A percentile compares a stretch with the other conserved stretches of the same genome.
phyloP scores from a whole-genome alignment of 495 filamentous ascomycete species.

The Neurospora sp. region DNA sequence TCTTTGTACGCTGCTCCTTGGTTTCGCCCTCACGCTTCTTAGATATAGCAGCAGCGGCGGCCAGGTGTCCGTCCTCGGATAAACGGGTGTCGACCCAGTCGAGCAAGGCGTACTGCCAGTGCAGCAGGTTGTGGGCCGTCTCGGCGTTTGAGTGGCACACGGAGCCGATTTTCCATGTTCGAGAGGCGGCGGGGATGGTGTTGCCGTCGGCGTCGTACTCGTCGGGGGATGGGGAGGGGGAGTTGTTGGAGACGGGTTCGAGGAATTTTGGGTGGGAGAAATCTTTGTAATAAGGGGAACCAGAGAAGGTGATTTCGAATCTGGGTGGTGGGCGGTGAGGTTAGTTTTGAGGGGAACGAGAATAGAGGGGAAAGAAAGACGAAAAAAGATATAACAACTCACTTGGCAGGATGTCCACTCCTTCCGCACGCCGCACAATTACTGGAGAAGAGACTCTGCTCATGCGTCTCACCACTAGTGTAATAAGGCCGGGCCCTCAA shows the following conservation, averaged over 20 bases:
- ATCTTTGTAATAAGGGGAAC: slow-evolving; percentile 58
- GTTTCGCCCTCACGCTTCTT: slow-evolving; percentile 10
- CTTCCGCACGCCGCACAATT: slow-evolving; percentile 73
- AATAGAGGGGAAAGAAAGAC: neutral
- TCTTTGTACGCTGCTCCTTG: slow-evolving; percentile 33
- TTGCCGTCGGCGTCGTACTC: slow-evolving; percentile 29
- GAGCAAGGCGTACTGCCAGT: slow-evolving; percentile 69
- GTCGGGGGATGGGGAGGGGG: slow-evolving; percentile 9
- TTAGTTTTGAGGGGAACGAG: neutral
- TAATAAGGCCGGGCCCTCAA: slow-evolving; percentile 53
- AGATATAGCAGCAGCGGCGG: neutral
- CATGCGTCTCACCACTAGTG: slow-evolving; percentile 15
- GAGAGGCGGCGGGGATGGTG: slow-evolving; percentile 25
- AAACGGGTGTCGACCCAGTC: slow-evolving; percentile 59
- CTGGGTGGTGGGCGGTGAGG: neutral
- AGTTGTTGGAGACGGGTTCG: slow-evolving; percentile 41
- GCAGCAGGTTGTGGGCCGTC: slow-evolving; percentile 57
- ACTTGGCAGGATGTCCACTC: slow-evolving; percentile 53
- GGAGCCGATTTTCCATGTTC: slow-evolving; percentile 28
- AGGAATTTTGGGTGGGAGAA: slow-evolving; percentile 33
- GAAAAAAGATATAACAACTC: neutral
- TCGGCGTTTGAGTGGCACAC: slow-evolving; percentile 57
- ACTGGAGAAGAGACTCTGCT: slow-evolving; percentile 47
- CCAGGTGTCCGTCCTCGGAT: slow-evolving; percentile 40
- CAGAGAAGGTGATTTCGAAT: slow-evolving; percentile 50